Evolutionary conservation across 352 stramenopile genomes (phyloP).

Genomic region (Halophytophthora batemanensis): DNA sequence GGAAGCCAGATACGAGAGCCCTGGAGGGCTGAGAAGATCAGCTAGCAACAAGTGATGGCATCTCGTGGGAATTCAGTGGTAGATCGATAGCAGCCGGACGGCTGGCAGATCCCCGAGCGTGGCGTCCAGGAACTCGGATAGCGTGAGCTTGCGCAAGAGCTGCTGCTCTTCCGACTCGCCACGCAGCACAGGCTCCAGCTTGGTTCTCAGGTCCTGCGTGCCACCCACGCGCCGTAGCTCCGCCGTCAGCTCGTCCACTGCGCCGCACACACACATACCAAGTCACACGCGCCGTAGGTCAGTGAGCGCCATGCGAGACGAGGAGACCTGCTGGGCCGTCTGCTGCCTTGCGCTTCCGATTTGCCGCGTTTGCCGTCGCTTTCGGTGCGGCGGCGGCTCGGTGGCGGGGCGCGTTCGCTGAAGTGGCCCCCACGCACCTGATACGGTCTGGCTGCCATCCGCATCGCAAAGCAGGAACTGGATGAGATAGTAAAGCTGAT

Average conservation of each 20-base stretch:
- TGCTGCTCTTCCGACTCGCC: constrained; percentile 41
- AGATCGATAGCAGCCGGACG: no score
- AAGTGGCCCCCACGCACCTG: constrained; percentile 27
- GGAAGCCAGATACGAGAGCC: no score
- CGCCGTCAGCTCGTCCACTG: constrained; percentile 44
- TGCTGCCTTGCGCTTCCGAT: background rate
- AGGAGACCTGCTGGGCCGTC: background rate
- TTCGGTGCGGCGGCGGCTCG: background rate
- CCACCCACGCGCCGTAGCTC: constrained; percentile 47
- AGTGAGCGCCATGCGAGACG: background rate
- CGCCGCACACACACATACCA: background rate
- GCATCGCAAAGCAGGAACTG: constrained; percentile 94
- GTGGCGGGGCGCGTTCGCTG: background rate
- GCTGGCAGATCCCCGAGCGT: constrained; percentile 38
- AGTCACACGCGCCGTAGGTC: background rate
- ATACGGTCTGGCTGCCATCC: constrained; percentile 88
- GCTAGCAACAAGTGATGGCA: no score
- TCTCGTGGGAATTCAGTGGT: no score
- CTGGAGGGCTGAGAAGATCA: no score
- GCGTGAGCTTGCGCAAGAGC: constrained; percentile 41
- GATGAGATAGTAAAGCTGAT: constrained; percentile 92
- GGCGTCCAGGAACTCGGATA: constrained; percentile 48
- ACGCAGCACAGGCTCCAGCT: constrained; percentile 36
- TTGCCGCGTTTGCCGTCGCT: background rate
- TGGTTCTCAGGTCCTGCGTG: constrained; percentile 36